phyloP scores from a whole-genome alignment of 192 early-diverging fungal genomes.

The Glomus cerebriforme region DNA sequence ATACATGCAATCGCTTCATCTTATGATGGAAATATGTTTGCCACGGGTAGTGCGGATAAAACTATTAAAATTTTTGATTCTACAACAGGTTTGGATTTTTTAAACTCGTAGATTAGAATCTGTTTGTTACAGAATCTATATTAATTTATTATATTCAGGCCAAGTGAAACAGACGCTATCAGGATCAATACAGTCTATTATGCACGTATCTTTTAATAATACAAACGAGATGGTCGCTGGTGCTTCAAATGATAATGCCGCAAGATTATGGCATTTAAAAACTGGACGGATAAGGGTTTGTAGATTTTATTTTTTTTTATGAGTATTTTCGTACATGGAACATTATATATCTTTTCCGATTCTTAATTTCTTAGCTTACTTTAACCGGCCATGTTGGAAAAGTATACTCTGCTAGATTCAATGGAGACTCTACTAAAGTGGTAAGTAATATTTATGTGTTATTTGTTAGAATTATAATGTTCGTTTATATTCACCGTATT shows the following conservation, averaged over 20 bases:
- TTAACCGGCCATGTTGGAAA: constrained; percentile 94
- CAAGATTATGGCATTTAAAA: constrained; percentile 81
- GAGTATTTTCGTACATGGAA: too few species aligned
- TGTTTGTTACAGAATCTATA: neutral
- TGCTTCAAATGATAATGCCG: constrained; percentile 88
- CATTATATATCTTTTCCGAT: too few species aligned
- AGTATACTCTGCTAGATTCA: constrained; percentile 88
- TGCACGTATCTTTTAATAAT: constrained; percentile 77
- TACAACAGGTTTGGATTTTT: constrained; percentile 58
- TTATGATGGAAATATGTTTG: constrained; percentile 66
- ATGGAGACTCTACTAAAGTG: constrained; percentile 72
- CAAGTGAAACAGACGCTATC: constrained; percentile 55
- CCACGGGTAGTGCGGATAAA: constrained; percentile 81
- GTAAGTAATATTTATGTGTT: constrained; percentile 44
- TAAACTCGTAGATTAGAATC: neutral
- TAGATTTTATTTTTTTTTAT: neutral
- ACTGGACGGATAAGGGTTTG: constrained; percentile 72
- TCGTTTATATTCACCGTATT: neutral
- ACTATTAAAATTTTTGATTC: constrained; percentile 79
- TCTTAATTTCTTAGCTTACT: constrained; percentile 72
- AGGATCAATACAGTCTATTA: constrained; percentile 84
- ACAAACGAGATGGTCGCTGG: constrained; percentile 72
- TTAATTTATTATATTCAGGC: neutral
- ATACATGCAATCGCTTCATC: constrained; percentile 80
- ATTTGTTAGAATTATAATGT: neutral